phyloP scores from a whole-genome alignment of 192 early-diverging fungal species.

The Allomyces arbusculus region DNA sequence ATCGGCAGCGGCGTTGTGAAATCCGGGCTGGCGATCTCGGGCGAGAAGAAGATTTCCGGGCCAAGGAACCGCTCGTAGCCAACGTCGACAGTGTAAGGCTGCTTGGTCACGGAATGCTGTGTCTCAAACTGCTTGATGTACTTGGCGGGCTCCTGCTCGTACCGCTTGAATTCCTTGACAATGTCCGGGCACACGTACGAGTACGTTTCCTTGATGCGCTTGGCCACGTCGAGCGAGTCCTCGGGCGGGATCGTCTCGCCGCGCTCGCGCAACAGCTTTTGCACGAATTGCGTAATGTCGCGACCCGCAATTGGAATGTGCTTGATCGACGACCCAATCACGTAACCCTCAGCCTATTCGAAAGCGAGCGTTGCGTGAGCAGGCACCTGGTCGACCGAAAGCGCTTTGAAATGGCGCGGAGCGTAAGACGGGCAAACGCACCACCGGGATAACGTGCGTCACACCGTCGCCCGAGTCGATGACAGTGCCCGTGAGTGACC shows the following conservation, averaged over 20 bases:
- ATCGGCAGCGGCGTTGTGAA: slow-evolving; percentile 90
- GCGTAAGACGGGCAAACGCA: too few relatives aligned
- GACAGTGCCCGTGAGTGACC: slow-evolving; percentile 91
- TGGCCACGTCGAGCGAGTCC: slow-evolving; percentile 85
- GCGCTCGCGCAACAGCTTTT: slow-evolving; percentile 90
- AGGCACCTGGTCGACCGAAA: neutral
- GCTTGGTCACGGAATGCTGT: slow-evolving; percentile 55
- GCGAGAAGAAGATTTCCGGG: slow-evolving; percentile 99
- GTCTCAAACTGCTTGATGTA: slow-evolving; percentile 76
- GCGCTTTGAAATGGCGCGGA: neutral
- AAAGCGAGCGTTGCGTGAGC: too few relatives aligned
- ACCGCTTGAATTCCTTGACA: slow-evolving; percentile 89
- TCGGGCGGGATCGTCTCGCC: slow-evolving; percentile 92
- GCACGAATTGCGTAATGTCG: slow-evolving; percentile 93
- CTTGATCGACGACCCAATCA: slow-evolving; percentile 93
- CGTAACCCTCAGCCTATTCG: slow-evolving; percentile 82
- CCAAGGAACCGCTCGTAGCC: slow-evolving; percentile 97
- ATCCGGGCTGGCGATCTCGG: slow-evolving; percentile 89
- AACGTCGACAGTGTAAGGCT: slow-evolving; percentile 85
- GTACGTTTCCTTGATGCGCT: slow-evolving; percentile 88
- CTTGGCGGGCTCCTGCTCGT: slow-evolving; percentile 70
- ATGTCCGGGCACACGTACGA: slow-evolving; percentile 94
- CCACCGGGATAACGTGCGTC: slow-evolving; percentile 94
- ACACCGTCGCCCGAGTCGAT: slow-evolving; percentile 98
- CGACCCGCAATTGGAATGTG: slow-evolving; percentile 97